phyloP scores from a whole-genome alignment of 208 protist genomes.

The Crithidia fasciculata region DNA sequence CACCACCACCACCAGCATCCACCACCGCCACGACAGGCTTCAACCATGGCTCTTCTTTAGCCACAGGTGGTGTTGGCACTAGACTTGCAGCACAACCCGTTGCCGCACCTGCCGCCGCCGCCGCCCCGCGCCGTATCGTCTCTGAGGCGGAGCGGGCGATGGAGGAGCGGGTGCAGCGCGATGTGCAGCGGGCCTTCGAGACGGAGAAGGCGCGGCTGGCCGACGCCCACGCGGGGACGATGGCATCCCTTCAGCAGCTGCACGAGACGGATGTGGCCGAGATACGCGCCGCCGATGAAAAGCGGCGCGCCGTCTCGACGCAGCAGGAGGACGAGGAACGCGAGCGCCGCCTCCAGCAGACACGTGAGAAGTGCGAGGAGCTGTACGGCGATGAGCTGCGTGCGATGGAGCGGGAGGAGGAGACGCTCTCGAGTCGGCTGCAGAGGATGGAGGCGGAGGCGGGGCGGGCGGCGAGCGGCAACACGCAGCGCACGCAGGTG shows the following conservation, averaged over 20 bases:
- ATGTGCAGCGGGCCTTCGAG: conserved; percentile 50
- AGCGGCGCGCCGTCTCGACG: conserved; percentile 26
- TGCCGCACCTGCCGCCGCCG: neutral
- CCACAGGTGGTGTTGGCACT: neutral
- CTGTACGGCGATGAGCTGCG: conserved; percentile 48
- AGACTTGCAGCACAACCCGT: neutral
- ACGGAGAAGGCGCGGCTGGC: conserved; percentile 54
- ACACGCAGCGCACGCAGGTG: conserved; percentile 29
- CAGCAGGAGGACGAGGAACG: conserved; percentile 24
- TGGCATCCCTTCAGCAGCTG: conserved; percentile 43
- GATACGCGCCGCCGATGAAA: conserved; percentile 36
- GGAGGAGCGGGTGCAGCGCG: conserved; percentile 69
- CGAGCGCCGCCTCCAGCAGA: conserved; percentile 30
- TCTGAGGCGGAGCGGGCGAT: conserved; percentile 80
- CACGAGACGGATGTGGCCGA: conserved; percentile 58
- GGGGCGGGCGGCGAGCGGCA: conserved; percentile 27
- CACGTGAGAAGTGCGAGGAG: conserved; percentile 43
- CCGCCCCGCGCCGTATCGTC: conserved; percentile 43
- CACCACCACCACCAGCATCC: no score
- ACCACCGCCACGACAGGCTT: no score
- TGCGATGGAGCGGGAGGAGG: conserved; percentile 41
- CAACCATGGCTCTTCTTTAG: no score
- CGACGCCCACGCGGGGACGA: conserved; percentile 35
- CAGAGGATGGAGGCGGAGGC: conserved; percentile 38
- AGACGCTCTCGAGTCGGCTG: conserved; percentile 35